phyloP scores from a whole-genome alignment of 352 stramenopile genomes.

The Lagenidium giganteum region DNA sequence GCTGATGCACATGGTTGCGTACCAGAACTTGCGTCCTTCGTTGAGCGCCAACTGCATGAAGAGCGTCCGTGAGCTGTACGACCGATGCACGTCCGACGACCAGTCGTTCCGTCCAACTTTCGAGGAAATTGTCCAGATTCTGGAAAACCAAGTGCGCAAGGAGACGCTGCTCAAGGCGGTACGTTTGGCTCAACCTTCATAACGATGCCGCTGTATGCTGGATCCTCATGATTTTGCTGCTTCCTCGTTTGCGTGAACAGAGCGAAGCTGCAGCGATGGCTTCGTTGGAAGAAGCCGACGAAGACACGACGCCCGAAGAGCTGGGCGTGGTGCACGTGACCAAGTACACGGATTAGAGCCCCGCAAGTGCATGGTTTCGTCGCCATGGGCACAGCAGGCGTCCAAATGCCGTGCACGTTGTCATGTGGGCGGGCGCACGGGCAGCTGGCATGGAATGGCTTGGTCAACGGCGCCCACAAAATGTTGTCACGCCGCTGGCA shows the following conservation, averaged over 20 bases:
- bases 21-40: constrained; percentile 81
- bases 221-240: background rate
- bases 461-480: too few species aligned
- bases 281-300: constrained; percentile 25
- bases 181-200: constrained; percentile 21
- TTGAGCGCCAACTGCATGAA: constrained; percentile 82
- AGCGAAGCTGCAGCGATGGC: constrained; percentile 11
- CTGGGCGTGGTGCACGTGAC: constrained; percentile 78
- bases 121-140: constrained; percentile 79
- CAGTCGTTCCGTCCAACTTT: constrained; percentile 74
- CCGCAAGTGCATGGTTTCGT: too few species aligned
- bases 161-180: constrained; percentile 80
- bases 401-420: too few species aligned
- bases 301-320: constrained; percentile 71
- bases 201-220: too few species aligned
- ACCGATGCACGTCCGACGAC: constrained; percentile 75
- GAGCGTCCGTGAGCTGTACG: constrained; percentile 74
- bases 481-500: too few species aligned
- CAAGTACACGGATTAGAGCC: constrained; percentile 75
- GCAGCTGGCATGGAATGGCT: too few species aligned
- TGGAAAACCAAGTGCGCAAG: constrained; percentile 83
- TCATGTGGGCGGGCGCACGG: too few species aligned
- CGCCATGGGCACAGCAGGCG: too few species aligned
- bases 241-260: constrained; percentile 12
- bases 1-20: constrained; percentile 88